phyloP scores from a whole-genome alignment of 2,329 filamentous ascomycete species.

The Harringtonia aguacate region DNA sequence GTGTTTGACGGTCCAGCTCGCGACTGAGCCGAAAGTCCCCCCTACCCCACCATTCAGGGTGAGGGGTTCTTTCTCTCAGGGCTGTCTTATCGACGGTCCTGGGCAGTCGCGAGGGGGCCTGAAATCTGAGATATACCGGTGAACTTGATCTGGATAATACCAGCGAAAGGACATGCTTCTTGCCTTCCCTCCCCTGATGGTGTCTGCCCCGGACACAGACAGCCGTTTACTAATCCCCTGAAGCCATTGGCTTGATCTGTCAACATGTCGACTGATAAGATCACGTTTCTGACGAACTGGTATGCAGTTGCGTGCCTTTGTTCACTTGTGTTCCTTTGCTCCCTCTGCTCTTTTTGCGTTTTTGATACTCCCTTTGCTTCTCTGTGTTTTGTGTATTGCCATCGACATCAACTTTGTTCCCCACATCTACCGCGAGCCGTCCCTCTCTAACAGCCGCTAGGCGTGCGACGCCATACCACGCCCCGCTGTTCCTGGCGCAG shows the following conservation, averaged over 20 bases:
- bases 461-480: slow-evolving; percentile 75
- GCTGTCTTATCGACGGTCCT: too few relatives aligned
- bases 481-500: slow-evolving; percentile 67
- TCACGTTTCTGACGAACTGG: slow-evolving; percentile 79
- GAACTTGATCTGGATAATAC: slow-evolving; percentile 53
- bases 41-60: too few relatives aligned
- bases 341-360: slow-evolving; percentile 1
- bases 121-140: slow-evolving; percentile 70
- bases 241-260: slow-evolving; percentile 32
- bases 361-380: too few relatives aligned
- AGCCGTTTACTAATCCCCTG: slow-evolving; percentile 39
- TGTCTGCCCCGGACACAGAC: slow-evolving; percentile 12
- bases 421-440: too few relatives aligned
- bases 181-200: slow-evolving; percentile 29
- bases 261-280: slow-evolving; percentile 73
- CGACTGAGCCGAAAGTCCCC: slow-evolving; percentile 24
- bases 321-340: neutral
- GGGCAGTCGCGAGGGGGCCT: too few relatives aligned
- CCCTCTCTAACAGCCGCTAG: slow-evolving; percentile 29
- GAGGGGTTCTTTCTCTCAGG: too few relatives aligned
- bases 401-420: too few relatives aligned
- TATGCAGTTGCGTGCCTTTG: too few relatives aligned
- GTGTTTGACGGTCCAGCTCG: slow-evolving; percentile 27
- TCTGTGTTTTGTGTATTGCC: too few relatives aligned
- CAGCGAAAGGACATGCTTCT: slow-evolving; percentile 76